Percentiles rank a stretch among this genome's conserved stretches.
Evolutionary conservation across 176 grass and related monocot genomes (phyloP).

Genomic region (Musa itinerans): DNA sequence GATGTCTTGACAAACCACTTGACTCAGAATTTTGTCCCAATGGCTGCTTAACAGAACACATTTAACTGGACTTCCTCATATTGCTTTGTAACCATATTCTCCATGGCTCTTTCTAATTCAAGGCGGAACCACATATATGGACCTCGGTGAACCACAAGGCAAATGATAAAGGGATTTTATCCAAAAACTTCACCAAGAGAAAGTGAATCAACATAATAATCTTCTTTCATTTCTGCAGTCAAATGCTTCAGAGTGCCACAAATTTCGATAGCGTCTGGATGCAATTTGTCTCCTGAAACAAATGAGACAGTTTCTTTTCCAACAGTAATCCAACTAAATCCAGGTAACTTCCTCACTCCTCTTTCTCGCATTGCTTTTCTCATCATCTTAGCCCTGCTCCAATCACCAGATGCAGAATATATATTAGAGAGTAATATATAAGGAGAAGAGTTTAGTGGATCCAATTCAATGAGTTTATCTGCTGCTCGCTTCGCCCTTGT

Average conservation of each 20-base stretch:
- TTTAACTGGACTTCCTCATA: too few species aligned
- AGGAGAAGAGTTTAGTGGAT: constrained; percentile 45
- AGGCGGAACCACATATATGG: not conserved
- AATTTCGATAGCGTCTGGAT: constrained; percentile 31
- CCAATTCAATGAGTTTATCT: constrained; percentile 44
- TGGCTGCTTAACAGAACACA: too few species aligned
- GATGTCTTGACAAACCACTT: too few species aligned
- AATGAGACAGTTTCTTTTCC: constrained; percentile 45
- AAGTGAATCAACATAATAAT: constrained; percentile 26
- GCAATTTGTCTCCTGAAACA: constrained; percentile 51
- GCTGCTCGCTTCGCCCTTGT: constrained; percentile 43
- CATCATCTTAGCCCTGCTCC: constrained; percentile 41
- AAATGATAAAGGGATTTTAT: constrained; percentile 5
- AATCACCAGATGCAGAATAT: constrained; percentile 63
- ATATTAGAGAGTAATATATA: constrained; percentile 54
- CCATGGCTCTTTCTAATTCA: not conserved
- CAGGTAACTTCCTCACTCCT: constrained; percentile 50
- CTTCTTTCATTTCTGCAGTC: constrained; percentile 39
- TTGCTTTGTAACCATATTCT: too few species aligned
- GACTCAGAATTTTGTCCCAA: too few species aligned
- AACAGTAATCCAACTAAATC: constrained; percentile 57
- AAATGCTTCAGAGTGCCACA: constrained; percentile 36
- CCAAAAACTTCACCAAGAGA: constrained; percentile 20
- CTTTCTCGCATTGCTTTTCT: constrained; percentile 56
- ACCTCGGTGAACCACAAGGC: not conserved